Conservation (phyloP, 108 stramenopile species). For the Pelagomonas calceolata region DNA sequence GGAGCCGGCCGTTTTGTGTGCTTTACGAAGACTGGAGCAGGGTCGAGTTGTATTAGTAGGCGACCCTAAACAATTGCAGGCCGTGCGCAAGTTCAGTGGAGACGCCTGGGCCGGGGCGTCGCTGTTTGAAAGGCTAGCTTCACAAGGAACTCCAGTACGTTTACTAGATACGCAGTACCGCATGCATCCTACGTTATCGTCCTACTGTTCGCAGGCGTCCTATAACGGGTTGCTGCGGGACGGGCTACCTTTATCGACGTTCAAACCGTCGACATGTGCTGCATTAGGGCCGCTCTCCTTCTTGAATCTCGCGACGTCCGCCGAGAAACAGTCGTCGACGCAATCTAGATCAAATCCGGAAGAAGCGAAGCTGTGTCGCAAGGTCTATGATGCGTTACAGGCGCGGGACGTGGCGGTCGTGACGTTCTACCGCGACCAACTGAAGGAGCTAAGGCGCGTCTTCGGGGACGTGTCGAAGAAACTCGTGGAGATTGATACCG, state of each 20-base stretch:
- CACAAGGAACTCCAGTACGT: too few relatives aligned
- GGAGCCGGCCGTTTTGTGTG: slow-evolving; percentile 84
- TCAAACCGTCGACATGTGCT: slow-evolving; percentile 30
- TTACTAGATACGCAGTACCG: slow-evolving; percentile 94
- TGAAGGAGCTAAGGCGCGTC: slow-evolving; percentile 36
- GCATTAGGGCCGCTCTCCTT: slow-evolving; percentile 22
- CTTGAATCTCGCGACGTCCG: slow-evolving; percentile 7
- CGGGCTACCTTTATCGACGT: slow-evolving; percentile 44
- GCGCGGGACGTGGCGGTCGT: slow-evolving; percentile 51
- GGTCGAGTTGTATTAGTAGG: slow-evolving; percentile 55
- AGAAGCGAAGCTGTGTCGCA: slow-evolving; percentile 26
- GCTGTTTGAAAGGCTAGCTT: slow-evolving; percentile 84
- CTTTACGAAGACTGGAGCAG: slow-evolving; percentile 42
- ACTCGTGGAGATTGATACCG: slow-evolving; percentile 71
- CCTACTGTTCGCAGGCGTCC: slow-evolving; percentile 73
- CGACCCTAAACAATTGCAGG: slow-evolving; percentile 94
- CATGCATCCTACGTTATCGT: slow-evolving; percentile 76
- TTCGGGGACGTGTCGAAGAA: slow-evolving; percentile 38
- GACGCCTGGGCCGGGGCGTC: slow-evolving; percentile 71
- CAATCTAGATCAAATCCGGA: slow-evolving; percentile 10
- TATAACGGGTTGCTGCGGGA: slow-evolving; percentile 69
- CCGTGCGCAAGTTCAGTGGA: slow-evolving; percentile 79
- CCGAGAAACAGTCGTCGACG: not conserved
- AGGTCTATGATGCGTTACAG: slow-evolving; percentile 24
- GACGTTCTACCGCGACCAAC: slow-evolving; percentile 85